Conservation (phyloP, 768 basidiomycete species). For the Tricholoma furcatifolium region DNA sequence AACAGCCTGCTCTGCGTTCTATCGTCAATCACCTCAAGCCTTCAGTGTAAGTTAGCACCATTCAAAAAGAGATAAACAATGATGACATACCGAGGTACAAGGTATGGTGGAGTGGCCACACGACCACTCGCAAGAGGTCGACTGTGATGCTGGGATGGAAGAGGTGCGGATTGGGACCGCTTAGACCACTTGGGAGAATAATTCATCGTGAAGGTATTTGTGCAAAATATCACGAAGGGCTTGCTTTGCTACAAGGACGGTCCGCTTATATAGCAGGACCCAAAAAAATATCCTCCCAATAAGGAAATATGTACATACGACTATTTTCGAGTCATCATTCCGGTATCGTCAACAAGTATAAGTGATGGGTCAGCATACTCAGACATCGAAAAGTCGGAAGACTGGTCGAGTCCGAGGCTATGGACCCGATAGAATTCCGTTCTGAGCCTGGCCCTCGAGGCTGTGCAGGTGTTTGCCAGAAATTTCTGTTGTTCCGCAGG, state of each 20-base stretch:
- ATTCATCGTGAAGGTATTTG: constrained; percentile 1
- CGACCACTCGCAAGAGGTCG: constrained; percentile 4
- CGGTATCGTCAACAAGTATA: too few relatives aligned
- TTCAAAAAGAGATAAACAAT: background rate
- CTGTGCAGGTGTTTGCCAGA: too few relatives aligned
- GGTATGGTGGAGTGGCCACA: constrained; percentile 1
- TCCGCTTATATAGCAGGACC: background rate
- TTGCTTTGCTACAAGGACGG: background rate
- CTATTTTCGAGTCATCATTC: too few relatives aligned
- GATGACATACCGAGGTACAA: constrained; percentile 19
- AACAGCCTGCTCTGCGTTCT: constrained; percentile 28
- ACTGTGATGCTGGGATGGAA: background rate
- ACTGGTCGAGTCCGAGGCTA: too few relatives aligned
- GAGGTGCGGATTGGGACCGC: constrained; percentile 10
- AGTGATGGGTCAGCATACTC: too few relatives aligned
- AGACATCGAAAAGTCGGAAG: too few relatives aligned
- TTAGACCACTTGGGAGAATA: background rate
- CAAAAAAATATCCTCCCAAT: too few relatives aligned
- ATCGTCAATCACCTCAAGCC: constrained; percentile 44
- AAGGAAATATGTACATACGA: too few relatives aligned
- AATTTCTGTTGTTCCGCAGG: too few relatives aligned
- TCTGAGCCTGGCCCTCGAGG: too few relatives aligned
- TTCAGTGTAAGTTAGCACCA: constrained; percentile 13
- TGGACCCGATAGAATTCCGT: too few relatives aligned
- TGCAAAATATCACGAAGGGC: background rate